Base-by-base conservation (phyloP, 306 rosid species). In the Cotoneaster glaucophyllus region DNA sequence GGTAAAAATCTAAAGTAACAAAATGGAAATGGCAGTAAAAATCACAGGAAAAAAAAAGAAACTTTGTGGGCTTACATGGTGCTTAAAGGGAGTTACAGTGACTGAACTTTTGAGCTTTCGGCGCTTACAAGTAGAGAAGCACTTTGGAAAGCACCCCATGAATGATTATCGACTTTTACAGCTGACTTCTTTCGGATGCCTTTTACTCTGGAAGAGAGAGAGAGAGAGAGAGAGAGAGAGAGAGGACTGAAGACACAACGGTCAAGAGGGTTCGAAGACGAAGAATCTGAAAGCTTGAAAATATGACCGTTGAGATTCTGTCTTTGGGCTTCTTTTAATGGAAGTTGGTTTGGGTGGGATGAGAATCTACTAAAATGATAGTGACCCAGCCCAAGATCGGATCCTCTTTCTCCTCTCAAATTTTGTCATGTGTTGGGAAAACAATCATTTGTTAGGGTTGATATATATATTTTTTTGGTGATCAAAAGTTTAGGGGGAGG, bases 121-220 rank as follows among this genome's bases (percentile, higher is more conserved):
- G 31, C 31, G 52, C 25, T 48, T 82, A 77, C 75, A 77, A n/a
- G 73, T 25, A 54, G 57, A 43, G 84, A 82, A 72, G 43, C 79
- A 77, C 67, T 70, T 74, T 66, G 37, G 75, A 82, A 82, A 77
- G 79, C 85, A 82, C 15, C 74, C 84, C 97, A 85, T 91, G 3
- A 86, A 83, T 87, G 2, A 86, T 87, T 78, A 78, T 59, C 79
- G 57, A 45, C 68, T 45, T 26, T 64, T 29, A 31, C 39, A 29
- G n/a, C 34, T 78, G 77, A 68, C 76, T 79, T 72, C 57, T 5
- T 34, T 37, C 80, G 85, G 74, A 34, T 52, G 41, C 85, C 73
- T 77, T 67, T 85, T 81, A 74, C 37, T 32, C 56, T 61, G 56
- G 28, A 74, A 37, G 7, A 31, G 50, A 56, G 28, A 56, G 25